These are phyloP conservation scores for Sesbania bispinosa DNA, from an alignment of 306 rosid species.

Conservation along the genomic window DNA sequence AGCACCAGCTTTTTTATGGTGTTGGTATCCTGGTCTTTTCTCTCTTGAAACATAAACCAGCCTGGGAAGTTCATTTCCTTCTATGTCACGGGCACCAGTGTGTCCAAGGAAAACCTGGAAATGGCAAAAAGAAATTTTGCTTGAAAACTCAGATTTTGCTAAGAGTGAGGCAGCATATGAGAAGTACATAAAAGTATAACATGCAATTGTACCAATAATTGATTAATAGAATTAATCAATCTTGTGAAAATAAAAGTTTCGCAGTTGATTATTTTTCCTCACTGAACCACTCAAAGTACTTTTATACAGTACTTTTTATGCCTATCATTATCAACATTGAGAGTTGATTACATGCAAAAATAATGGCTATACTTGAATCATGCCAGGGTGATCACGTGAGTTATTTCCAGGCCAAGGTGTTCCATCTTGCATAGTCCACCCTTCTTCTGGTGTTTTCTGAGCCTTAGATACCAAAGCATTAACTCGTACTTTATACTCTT, in stretches of 20 bases:
- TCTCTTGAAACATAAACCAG: slow-evolving; percentile 97
- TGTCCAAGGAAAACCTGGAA: slow-evolving; percentile 88
- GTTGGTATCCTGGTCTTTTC: slow-evolving; percentile 97
- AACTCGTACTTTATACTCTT: slow-evolving; percentile 86
- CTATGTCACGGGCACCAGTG: slow-evolving; percentile 75
- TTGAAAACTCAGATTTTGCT: neutral
- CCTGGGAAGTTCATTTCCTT: slow-evolving; percentile 89
- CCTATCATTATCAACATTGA: neutral
- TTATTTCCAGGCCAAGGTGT: slow-evolving; percentile 99
- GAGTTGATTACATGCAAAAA: slow-evolving; percentile 5
- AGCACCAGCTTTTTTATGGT: slow-evolving; percentile 99
- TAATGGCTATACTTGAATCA: slow-evolving; percentile 77
- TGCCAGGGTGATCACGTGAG: slow-evolving; percentile 95
- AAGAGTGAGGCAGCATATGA: neutral
- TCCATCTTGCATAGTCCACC: slow-evolving; percentile 98
- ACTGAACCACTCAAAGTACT: neutral
- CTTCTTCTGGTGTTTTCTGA: slow-evolving; percentile 94
- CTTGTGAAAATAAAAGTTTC: neutral
- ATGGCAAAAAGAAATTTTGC: neutral
- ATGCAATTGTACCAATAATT: slow-evolving; percentile 1
- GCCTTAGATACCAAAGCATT: slow-evolving; percentile 95
- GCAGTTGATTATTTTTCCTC: neutral
- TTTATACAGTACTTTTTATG: neutral
- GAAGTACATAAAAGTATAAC: neutral
- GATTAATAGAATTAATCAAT: neutral